Base-by-base conservation (phyloP, 495 filamentous ascomycete genomes). In the Amphirosellinia nigrospora region DNA sequence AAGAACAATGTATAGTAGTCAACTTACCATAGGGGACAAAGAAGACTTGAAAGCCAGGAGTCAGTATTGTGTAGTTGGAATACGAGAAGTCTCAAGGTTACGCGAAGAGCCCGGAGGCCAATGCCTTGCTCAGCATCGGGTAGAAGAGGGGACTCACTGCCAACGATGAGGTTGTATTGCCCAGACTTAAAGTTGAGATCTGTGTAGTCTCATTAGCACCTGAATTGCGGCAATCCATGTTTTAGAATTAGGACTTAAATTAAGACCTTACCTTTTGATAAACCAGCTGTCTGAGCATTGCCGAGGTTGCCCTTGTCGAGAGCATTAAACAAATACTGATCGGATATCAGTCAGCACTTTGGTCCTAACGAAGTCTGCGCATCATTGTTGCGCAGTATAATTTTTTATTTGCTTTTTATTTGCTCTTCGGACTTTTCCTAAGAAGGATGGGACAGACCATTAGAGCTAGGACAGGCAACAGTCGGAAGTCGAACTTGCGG, bases 151-250 rank as follows among this genome's bases (percentile, higher is more conserved):
- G 5, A 70, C 68, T 70, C 21, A 70, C 68, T 89, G 26, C 85
- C 87, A 21, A 93, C 79, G 15, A 93, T 85, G 26, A 88, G 85
- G 74, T 92, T 93, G 79, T 93, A 93, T 71, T 93, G 86, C 66
- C 88, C 86, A 1, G 80, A 75, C 41, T 85, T 81, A 79, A 94
- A 87, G 43, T 84, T 70, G 21, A 90, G 75, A 82, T 89, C 86
- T 67, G 73, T 50, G n/a, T 72, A 61, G 36, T 73, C 19, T 58
- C 38, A 11, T 76, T 30, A 71, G 69, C 41, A 52, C 21, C 43
- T 1, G 15, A 1, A 34, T 15, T 58, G 19, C 19, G 1, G 13
- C 30, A 53, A 48, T 8, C n/a, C 6, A 7, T 10, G 50, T 30
- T 30, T 30, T 23, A n/a, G 30, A 39, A 15, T 28, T 28, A 5